Evolutionary conservation across 441 rosid species (phyloP).

Genomic region (Raphanus hybrid): DNA sequence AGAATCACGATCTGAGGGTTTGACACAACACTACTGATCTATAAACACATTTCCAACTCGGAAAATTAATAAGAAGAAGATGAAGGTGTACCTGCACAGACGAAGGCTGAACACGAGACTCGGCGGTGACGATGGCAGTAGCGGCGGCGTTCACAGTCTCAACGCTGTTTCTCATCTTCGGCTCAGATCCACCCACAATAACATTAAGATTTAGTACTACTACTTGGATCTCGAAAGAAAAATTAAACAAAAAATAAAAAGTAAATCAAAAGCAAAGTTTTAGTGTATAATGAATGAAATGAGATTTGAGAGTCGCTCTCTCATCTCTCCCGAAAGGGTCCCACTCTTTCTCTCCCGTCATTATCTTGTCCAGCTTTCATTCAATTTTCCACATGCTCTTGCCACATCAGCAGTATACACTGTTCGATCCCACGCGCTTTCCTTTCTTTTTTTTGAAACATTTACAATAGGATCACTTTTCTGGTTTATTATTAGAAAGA

Average conservation of each 20-base stretch:
- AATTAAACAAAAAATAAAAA: conserved; percentile 16
- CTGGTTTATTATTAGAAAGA: too few relatives aligned
- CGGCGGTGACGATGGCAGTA: conserved; percentile 88
- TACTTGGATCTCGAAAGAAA: conserved; percentile 38
- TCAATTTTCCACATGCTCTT: conserved; percentile 41
- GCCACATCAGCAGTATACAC: conserved; percentile 38
- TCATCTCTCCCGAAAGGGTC: conserved; percentile 7
- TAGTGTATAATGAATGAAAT: neutral
- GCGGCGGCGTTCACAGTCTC: conserved; percentile 97
- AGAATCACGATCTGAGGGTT: conserved; percentile 23
- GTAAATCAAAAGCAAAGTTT: conserved; percentile 13
- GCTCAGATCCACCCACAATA: conserved; percentile 36
- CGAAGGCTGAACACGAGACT: conserved; percentile 80
- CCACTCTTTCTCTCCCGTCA: conserved; percentile 32
- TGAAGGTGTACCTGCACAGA: conserved; percentile 53
- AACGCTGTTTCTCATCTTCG: conserved; percentile 67
- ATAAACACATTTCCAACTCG: neutral
- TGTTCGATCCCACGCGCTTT: conserved; percentile 8
- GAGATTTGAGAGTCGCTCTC: conserved; percentile 30
- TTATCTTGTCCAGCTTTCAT: conserved; percentile 44
- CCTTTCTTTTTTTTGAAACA: neutral
- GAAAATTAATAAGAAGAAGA: neutral
- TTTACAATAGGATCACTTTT: too few relatives aligned
- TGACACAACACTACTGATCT: neutral
- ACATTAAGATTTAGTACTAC: conserved; percentile 38